phyloP scores from a whole-genome alignment of 2,329 filamentous ascomycete species.

The Aspergillus viridinutans region DNA sequence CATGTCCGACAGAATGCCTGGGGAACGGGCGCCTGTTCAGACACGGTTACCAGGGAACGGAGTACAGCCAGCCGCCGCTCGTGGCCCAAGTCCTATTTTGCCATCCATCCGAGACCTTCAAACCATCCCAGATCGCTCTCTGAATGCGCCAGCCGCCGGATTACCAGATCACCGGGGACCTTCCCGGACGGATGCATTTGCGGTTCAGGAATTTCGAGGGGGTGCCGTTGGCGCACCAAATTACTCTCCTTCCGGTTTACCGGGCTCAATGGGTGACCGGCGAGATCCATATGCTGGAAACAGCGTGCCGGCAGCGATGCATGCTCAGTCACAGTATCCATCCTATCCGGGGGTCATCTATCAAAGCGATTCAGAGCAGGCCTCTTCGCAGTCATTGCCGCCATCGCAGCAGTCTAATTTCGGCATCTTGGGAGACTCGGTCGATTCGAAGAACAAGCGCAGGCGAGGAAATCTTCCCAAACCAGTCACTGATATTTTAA shows the following conservation, averaged over 20 bases:
- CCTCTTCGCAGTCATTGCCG: constrained; percentile 25
- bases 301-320: constrained; percentile 19
- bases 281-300: constrained; percentile 19
- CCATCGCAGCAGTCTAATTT: constrained; percentile 35
- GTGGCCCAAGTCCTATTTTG: constrained; percentile 34
- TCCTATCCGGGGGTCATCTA: constrained; percentile 25
- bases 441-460: constrained; percentile 45
- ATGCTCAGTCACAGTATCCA: constrained; percentile 25
- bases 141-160: constrained; percentile 18
- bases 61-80: constrained; percentile 15
- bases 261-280: constrained; percentile 21
- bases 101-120: constrained; percentile 36
- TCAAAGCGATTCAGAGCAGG: constrained; percentile 29
- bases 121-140: constrained; percentile 26
- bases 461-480: constrained; percentile 86
- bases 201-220: constrained; percentile 22
- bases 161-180: constrained; percentile 24
- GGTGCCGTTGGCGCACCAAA: constrained; percentile 5
- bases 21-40: constrained; percentile 19
- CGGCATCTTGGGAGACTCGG: constrained; percentile 34
- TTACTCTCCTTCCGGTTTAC: constrained; percentile 12
- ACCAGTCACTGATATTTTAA: constrained; percentile 76
- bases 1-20: constrained; percentile 15
- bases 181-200: constrained; percentile 25
- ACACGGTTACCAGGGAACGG: constrained; percentile 10